Conservation (phyloP, 257 asterid genomes). For the Lavandula angustifolia region DNA sequence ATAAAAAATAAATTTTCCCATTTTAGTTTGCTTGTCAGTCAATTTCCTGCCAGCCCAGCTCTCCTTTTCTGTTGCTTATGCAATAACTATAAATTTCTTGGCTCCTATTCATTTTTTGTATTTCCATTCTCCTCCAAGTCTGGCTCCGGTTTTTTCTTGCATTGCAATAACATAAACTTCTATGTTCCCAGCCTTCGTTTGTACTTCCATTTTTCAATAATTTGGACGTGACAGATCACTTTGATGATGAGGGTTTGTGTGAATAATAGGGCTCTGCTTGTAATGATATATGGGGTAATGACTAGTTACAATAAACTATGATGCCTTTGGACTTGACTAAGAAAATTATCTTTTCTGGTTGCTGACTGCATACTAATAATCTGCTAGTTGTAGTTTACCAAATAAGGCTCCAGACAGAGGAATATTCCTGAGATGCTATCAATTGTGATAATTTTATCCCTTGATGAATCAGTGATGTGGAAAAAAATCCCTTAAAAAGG, state of each 20-base stretch:
- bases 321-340: too few species aligned
- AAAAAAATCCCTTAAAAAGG: too few species aligned
- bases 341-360: too few species aligned
- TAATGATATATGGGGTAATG: background rate
- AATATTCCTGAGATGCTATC: background rate
- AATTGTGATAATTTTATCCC: slow-evolving; percentile 5
- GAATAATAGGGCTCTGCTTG: slow-evolving; percentile 22
- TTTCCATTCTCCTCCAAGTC: too few species aligned
- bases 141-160: background rate
- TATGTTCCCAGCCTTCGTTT: slow-evolving; percentile 1
- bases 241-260: slow-evolving; percentile 24
- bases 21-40: background rate
- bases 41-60: background rate
- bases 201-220: background rate
- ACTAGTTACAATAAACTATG: too few species aligned
- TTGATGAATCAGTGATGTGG: background rate
- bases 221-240: slow-evolving; percentile 7
- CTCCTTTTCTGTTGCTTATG: background rate
- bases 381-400: too few species aligned
- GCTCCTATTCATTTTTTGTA: too few species aligned
- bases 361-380: too few species aligned
- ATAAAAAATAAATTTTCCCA: background rate
- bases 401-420: too few species aligned
- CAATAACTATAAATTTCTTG: too few species aligned
- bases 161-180: slow-evolving; percentile 7